phyloP scores from a whole-genome alignment of 2,329 filamentous ascomycete genomes.

The Diaporthe ampelina region DNA sequence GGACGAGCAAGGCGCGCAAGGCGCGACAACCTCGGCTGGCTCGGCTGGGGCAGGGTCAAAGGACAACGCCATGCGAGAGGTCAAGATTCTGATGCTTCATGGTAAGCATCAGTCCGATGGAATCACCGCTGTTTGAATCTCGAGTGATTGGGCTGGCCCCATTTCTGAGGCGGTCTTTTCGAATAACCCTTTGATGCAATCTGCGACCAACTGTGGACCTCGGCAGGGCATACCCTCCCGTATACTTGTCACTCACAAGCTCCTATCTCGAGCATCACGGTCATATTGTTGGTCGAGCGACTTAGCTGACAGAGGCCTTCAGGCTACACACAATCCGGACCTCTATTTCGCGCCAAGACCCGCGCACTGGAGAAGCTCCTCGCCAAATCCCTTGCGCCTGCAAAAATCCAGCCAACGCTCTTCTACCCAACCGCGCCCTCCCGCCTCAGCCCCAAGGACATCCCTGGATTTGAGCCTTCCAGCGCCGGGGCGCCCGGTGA shows the following conservation, averaged over 20 bases:
- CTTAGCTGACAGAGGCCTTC: constrained; percentile 16
- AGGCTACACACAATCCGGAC: constrained; percentile 93
- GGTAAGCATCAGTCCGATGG: constrained; percentile 57
- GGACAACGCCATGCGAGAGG: constrained; percentile 59
- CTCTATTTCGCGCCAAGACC: constrained; percentile 88
- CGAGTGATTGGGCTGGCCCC: too few relatives aligned
- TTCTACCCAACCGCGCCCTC: constrained; percentile 79
- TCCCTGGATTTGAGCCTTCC: constrained; percentile 74
- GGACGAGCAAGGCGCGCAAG: neutral
- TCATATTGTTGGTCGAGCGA: neutral
- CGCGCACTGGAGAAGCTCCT: constrained; percentile 88
- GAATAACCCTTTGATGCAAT: neutral
- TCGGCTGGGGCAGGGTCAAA: constrained; percentile 46
- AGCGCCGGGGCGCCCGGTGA: constrained; percentile 52
- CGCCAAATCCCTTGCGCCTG: constrained; percentile 76
- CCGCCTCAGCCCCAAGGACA: constrained; percentile 73
- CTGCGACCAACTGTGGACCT: neutral
- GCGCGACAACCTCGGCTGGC: neutral
- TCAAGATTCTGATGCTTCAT: constrained; percentile 84
- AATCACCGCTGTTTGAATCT: too few relatives aligned
- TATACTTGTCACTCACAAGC: constrained; percentile 5
- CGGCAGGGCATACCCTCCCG: neutral
- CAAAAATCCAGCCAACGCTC: constrained; percentile 62
- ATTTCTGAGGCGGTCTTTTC: neutral
- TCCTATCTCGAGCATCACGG: neutral